A percentile compares a stretch with the other conserved stretches of the same genome.
These are phyloP conservation scores for Nyctanthes arbortristis DNA, from an alignment of 257 asterid species.

Conservation along the genomic window DNA sequence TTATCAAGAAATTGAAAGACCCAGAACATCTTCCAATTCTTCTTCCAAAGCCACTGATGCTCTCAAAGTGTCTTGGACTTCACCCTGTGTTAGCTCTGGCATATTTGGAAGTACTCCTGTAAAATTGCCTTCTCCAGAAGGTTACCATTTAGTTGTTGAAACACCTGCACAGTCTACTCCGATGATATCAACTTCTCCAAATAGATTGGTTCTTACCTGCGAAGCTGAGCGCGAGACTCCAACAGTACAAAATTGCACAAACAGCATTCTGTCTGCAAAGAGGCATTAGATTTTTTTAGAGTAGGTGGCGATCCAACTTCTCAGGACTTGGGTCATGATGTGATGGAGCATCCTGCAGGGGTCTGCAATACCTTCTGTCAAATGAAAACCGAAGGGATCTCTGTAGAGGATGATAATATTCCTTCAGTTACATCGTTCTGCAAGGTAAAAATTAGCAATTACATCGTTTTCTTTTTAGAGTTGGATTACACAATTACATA, in stretches of 20 bases:
- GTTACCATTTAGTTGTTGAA: constrained; percentile 40
- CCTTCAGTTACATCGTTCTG: background rate
- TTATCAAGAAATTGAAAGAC: constrained; percentile 33
- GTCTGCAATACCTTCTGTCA: constrained; percentile 6
- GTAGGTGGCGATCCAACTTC: constrained; percentile 34
- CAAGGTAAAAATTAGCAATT: background rate
- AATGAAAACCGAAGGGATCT: constrained; percentile 13
- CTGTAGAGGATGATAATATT: constrained; percentile 2
- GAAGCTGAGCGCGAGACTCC: constrained; percentile 58
- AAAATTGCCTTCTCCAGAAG: constrained; percentile 41
- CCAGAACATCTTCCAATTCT: constrained; percentile 30
- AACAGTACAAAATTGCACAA: constrained; percentile 40
- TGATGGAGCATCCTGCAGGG: constrained; percentile 14
- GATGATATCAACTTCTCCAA: constrained; percentile 50
- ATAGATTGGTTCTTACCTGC: constrained; percentile 44
- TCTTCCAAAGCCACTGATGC: constrained; percentile 30
- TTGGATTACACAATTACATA: background rate
- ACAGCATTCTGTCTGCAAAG: constrained; percentile 54
- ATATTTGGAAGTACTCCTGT: constrained; percentile 56
- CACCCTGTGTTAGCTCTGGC: constrained; percentile 18
- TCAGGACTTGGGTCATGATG: constrained; percentile 9
- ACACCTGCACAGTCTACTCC: constrained; percentile 80
- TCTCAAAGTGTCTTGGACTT: constrained; percentile 18
- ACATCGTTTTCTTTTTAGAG: background rate
- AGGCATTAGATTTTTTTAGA: constrained; percentile 61